These are phyloP conservation scores for Ophiostoma perfectum DNA, from an alignment of 2,329 filamentous ascomycete species.

Conservation along the genomic window DNA sequence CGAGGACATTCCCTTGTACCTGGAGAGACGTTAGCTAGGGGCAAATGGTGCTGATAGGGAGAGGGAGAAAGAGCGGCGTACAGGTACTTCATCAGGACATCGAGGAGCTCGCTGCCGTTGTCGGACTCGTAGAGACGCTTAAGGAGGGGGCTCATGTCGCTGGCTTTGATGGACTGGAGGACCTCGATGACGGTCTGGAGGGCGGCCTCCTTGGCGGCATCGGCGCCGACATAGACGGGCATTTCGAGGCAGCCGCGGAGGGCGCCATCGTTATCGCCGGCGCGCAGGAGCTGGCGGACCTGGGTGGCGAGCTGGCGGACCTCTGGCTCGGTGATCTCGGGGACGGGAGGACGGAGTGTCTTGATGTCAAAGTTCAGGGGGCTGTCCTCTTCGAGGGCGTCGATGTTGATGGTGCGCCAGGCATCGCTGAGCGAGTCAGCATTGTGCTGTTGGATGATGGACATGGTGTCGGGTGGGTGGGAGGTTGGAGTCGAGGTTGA, in stretches of 20 bases:
- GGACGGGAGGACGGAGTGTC: slow-evolving; percentile 70
- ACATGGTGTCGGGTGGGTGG: slow-evolving; percentile 39
- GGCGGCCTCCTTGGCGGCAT: slow-evolving; percentile 68
- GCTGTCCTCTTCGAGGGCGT: slow-evolving; percentile 84
- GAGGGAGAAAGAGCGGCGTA: slow-evolving; percentile 44
- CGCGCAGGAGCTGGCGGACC: slow-evolving; percentile 79
- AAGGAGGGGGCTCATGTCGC: slow-evolving; percentile 88
- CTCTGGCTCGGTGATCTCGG: slow-evolving; percentile 69
- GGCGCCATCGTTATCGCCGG: slow-evolving; percentile 82
- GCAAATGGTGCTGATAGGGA: background rate
- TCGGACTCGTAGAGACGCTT: slow-evolving; percentile 68
- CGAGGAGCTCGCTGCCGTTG: slow-evolving; percentile 76
- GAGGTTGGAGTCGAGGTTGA: background rate
- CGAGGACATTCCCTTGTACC: slow-evolving; percentile 73
- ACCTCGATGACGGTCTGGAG: slow-evolving; percentile 86
- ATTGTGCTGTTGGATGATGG: slow-evolving; percentile 62
- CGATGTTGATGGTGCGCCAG: slow-evolving; percentile 90
- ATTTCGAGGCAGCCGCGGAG: slow-evolving; percentile 78
- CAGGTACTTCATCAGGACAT: slow-evolving; percentile 97
- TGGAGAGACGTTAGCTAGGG: slow-evolving; percentile 33
- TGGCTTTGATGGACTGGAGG: slow-evolving; percentile 89
- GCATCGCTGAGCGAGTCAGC: slow-evolving; percentile 56
- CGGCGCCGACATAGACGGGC: slow-evolving; percentile 65
- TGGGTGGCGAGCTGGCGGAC: slow-evolving; percentile 73
- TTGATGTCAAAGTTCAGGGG: slow-evolving; percentile 84